Evolutionary conservation across 2,329 filamentous ascomycete species (phyloP).

Genomic region (Clonostachys rosea): DNA sequence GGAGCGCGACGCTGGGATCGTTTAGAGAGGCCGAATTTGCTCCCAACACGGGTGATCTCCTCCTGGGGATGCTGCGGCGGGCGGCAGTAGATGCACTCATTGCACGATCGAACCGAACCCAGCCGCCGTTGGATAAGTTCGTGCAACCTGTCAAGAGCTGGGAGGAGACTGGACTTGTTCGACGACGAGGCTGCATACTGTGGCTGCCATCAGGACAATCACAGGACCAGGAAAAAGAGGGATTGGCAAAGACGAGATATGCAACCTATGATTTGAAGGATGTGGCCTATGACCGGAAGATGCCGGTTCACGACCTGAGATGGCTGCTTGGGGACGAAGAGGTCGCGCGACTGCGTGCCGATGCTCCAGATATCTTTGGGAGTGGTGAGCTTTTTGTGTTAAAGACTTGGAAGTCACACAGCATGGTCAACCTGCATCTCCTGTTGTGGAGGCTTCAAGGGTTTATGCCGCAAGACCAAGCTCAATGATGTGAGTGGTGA

Average conservation of each 20-base stretch:
- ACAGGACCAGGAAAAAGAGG: conserved; percentile 5
- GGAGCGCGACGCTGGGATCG: neutral
- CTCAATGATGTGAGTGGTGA: too few relatives aligned
- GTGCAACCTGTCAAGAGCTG: conserved; percentile 32
- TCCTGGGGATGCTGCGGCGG: conserved; percentile 45
- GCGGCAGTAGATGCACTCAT: conserved; percentile 40
- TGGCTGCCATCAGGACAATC: conserved; percentile 22
- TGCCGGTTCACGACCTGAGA: conserved; percentile 48
- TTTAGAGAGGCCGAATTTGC: conserved; percentile 23
- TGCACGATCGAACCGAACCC: conserved; percentile 16
- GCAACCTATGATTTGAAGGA: conserved; percentile 36
- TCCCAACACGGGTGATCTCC: conserved; percentile 47
- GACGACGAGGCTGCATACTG: conserved; percentile 38
- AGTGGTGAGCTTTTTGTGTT: conserved; percentile 35
- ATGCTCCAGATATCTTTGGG: conserved; percentile 1
- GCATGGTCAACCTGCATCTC: conserved; percentile 38
- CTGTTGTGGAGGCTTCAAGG: conserved; percentile 56
- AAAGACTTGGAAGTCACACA: conserved; percentile 23
- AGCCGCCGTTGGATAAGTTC: conserved; percentile 27
- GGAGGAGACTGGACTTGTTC: conserved; percentile 32
- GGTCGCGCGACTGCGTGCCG: conserved; percentile 26
- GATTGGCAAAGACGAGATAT: conserved; percentile 20
- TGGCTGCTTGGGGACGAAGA: conserved; percentile 45
- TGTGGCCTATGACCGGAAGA: conserved; percentile 22
- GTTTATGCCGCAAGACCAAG: conserved; percentile 13